Conservation (phyloP, 2,329 filamentous ascomycete species). For the Fusarium sp. region DNA sequence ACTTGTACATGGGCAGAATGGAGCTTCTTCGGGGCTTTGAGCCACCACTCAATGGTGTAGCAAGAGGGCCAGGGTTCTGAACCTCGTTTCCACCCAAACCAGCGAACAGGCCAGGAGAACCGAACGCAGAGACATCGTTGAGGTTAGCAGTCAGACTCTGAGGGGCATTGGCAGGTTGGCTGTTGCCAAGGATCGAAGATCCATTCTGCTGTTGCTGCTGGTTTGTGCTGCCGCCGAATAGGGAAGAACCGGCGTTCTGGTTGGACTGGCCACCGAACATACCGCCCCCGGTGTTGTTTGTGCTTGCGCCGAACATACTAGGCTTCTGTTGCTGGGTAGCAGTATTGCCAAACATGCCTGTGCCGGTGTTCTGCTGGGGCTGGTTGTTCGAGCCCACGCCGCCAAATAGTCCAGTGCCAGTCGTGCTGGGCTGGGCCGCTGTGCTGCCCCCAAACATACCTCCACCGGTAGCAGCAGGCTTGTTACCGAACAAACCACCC, state of each 20-base stretch:
- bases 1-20: slow-evolving; percentile 86
- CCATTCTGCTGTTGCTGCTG: slow-evolving; percentile 65
- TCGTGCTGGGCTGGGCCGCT: slow-evolving; percentile 53
- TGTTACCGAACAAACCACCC: slow-evolving; percentile 58
- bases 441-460: slow-evolving; percentile 57
- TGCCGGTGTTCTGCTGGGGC: slow-evolving; percentile 54
- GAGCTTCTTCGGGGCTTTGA: slow-evolving; percentile 81
- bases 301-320: slow-evolving; percentile 65
- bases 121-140: slow-evolving; percentile 88
- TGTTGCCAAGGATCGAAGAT: slow-evolving; percentile 70
- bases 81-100: slow-evolving; percentile 73
- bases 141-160: slow-evolving; percentile 82
- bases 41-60: slow-evolving; percentile 85
- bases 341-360: slow-evolving; percentile 63
- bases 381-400: slow-evolving; percentile 54
- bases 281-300: slow-evolving; percentile 60
- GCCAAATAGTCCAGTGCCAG: slow-evolving; percentile 61
- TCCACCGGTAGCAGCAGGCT: slow-evolving; percentile 53
- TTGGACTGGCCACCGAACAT: slow-evolving; percentile 66
- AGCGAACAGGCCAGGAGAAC: slow-evolving; percentile 86
- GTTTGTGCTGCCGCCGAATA: slow-evolving; percentile 62
- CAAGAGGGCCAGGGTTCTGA: slow-evolving; percentile 86
- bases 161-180: slow-evolving; percentile 63
- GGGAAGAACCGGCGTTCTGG: slow-evolving; percentile 57
- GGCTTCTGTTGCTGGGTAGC: slow-evolving; percentile 57